Evolutionary conservation across 345 rosid species (phyloP).

Genomic region (Pistacia vera): DNA sequence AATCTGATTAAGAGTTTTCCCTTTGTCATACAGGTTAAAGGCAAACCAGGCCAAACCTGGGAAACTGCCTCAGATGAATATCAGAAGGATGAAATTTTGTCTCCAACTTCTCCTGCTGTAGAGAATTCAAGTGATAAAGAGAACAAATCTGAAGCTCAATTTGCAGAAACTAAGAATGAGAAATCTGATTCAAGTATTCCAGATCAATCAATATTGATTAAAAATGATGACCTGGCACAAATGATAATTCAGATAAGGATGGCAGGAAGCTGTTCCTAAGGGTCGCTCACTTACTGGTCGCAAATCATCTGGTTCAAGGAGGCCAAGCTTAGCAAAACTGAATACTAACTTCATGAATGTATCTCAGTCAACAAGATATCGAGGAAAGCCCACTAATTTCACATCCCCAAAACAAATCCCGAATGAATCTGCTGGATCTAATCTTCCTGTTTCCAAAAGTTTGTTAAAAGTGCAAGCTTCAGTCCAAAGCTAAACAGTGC

Average conservation of each 20-base stretch:
- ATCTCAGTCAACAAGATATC: conserved; percentile 67
- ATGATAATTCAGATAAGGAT: conserved; percentile 84
- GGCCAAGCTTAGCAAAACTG: conserved; percentile 84
- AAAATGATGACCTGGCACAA: conserved; percentile 34
- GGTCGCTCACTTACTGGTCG: conserved; percentile 75
- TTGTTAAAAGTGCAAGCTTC: conserved; percentile 73
- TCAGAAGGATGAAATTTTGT: conserved; percentile 57
- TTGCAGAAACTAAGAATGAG: conserved; percentile 49
- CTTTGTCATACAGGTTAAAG: conserved; percentile 61
- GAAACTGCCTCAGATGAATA: conserved; percentile 60
- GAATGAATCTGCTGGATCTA: conserved; percentile 53
- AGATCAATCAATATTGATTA: conserved; percentile 36
- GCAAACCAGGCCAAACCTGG: conserved; percentile 70
- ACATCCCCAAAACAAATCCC: conserved; percentile 59
- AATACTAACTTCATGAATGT: conserved; percentile 81
- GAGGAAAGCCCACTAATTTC: conserved; percentile 62
- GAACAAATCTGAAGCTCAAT: conserved; percentile 61
- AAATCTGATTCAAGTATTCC: conserved; percentile 49
- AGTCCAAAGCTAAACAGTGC: conserved; percentile 56
- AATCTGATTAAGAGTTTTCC: conserved; percentile 10
- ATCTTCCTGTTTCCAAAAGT: conserved; percentile 53
- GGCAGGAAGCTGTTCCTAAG: conserved; percentile 99
- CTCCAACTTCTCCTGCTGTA: conserved; percentile 43
- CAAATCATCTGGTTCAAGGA: conserved; percentile 62
- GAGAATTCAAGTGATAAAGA: conserved; percentile 83